Conservation (phyloP, 148 eudicot genomes). For the Polygonum maritimum region DNA sequence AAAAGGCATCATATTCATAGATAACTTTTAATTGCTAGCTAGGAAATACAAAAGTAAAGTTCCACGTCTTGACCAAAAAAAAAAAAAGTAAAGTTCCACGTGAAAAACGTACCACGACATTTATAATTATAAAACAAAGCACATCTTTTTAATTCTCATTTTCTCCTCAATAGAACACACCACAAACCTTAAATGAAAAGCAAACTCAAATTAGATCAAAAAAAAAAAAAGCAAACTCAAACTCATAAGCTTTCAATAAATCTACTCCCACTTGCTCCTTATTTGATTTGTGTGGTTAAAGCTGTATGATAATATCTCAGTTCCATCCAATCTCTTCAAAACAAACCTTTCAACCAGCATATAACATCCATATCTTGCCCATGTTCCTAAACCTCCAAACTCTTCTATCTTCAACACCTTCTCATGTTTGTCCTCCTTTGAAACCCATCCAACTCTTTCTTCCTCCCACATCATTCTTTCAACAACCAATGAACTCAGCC, state of each 20-base stretch:
- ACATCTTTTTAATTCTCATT: too few relatives aligned
- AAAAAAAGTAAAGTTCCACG: too few relatives aligned
- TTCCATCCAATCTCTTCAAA: slow-evolving; percentile 61
- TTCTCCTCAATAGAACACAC: too few relatives aligned
- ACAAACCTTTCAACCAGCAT: slow-evolving; percentile 67
- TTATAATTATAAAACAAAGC: too few relatives aligned
- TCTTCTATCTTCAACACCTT: slow-evolving; percentile 35
- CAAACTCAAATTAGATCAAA: too few relatives aligned
- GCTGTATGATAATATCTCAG: slow-evolving; percentile 39
- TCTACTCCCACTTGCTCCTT: slow-evolving; percentile 48
- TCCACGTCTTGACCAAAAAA: too few relatives aligned
- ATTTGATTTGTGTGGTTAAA: slow-evolving; percentile 48
- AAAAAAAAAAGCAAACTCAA: not conserved
- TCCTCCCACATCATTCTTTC: slow-evolving; percentile 75
- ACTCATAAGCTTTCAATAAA: not conserved
- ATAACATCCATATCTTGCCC: slow-evolving; percentile 54
- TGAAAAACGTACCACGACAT: too few relatives aligned
- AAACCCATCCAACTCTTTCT: slow-evolving; percentile 46
- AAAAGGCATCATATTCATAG: too few relatives aligned
- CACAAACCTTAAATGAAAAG: too few relatives aligned
- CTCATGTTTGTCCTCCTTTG: slow-evolving; percentile 18
- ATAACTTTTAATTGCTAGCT: too few relatives aligned
- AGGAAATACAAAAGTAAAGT: too few relatives aligned
- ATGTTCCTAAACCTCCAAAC: slow-evolving; percentile 28
- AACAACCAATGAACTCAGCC: slow-evolving; percentile 41